Base-by-base conservation (phyloP, 148 eudicot genomes). In the Amaranthus palmeri region DNA sequence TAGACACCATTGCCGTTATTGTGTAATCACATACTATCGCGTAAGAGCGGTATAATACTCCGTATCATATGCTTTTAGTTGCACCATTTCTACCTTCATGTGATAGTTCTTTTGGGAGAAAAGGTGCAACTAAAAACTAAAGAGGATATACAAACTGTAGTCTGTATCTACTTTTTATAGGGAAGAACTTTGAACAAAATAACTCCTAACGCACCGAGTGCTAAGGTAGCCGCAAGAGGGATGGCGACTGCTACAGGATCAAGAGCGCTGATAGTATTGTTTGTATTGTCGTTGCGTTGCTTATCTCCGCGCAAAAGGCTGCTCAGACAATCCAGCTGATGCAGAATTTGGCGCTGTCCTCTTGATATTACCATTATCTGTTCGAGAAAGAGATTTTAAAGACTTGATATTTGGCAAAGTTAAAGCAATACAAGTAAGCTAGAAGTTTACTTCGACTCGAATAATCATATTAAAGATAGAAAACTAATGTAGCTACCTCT, bases 291-390 rank as follows among this genome's bases (percentile, higher is more conserved):
- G 57, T 74, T 85, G 54, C 74, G 84, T 54, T 84, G 81, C 71
- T 82, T 77, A 67, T 86, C 92, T 45, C 85, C 84, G 10, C 79
- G 88, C 14, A 93, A 76, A 54, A 88, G 78, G 67, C 74, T 88
- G 86, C 82, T 88, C 66, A 93, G 77, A 63, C 80, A 89, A 77
- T 91, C 97, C 40, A 91, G 53, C 72, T 93, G 98, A 70, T 86
- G 92, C 86, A 89, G 78, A 6, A 89, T 78, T 74, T 90, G 92
- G 43, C 91, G 88, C 45, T 93, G 97, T 41, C 87, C 85, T 72
- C 91, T 82, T 9, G 92, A 71, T 51, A 93, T 76, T 12, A 84
- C 77, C 71, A 91, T 55, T 47, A 93, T 80, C 98, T 93, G 81
- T 46, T 60, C 49, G 63, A 47, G 52, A 18, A 74, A 77, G 41